A percentile compares a stretch with the other conserved stretches of the same genome.
Evolutionary conservation across 1,139 yeast species (phyloP).

Genomic region (Blastobotrys capitulatus): DNA sequence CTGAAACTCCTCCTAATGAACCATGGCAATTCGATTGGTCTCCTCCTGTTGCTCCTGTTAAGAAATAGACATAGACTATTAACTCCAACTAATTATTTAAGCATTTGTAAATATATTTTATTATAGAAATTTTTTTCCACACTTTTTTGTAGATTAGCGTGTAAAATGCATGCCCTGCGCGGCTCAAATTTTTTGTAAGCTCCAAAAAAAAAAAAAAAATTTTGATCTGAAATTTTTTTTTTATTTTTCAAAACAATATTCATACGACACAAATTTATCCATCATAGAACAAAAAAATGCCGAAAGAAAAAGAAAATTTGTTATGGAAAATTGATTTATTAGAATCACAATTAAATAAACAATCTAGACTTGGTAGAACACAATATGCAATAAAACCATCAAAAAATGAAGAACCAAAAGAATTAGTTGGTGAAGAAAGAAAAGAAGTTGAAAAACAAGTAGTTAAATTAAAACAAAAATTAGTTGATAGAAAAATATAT

Average conservation of each 20-base stretch:
- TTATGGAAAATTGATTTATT: constrained; percentile 36
- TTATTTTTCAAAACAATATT: not conserved
- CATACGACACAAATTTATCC: not conserved
- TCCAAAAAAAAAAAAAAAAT: not conserved
- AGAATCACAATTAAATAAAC: constrained; percentile 30
- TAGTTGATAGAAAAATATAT: constrained; percentile 32
- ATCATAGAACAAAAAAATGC: not conserved
- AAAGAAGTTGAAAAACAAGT: constrained; percentile 19
- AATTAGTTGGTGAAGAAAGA: constrained; percentile 12
- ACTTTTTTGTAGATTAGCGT: no score
- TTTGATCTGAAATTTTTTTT: not conserved
- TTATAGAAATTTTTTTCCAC: no score
- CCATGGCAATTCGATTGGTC: constrained; percentile 73
- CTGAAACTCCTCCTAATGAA: constrained; percentile 82
- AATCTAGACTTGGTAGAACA: constrained; percentile 28
- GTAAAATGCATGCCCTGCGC: no score
- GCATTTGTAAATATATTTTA: constrained; percentile 4
- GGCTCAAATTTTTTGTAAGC: no score
- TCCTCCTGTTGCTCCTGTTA: constrained; percentile 16
- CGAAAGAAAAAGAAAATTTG: constrained; percentile 14
- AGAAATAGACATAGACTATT: constrained; percentile 7
- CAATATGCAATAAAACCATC: constrained; percentile 26
- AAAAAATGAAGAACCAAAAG: constrained; percentile 6
- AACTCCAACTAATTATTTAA: not conserved
- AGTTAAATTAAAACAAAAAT: constrained; percentile 23